Evolutionary conservation across 2,329 filamentous ascomycete genomes (phyloP), one percentile per base, ranked within the genome.

Genomic region (Alternaria solani): DNA sequence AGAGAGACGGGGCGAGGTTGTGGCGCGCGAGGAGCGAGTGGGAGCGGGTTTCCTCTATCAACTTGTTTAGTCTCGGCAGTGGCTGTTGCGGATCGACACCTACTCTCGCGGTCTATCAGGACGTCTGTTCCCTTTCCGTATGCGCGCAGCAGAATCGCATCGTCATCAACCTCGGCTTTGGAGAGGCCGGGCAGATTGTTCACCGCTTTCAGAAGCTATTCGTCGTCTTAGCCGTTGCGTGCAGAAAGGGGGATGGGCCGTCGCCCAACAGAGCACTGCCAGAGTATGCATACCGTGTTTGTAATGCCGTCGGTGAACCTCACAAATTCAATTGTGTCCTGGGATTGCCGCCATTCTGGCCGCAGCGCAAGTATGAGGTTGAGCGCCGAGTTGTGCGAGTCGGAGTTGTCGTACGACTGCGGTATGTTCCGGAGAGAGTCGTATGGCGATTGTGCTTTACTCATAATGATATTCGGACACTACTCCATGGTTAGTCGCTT

Each of bases 241-340:
- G n/a, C 38, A 39, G 28, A 30, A 36, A 51, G 11, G 42, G 11
- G 42, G 2, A 23, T 23, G 38, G 26, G 48, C 41, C 41, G 41
- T 49, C 9, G 41, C 16, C 16, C 43, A 47, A n/a, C 28, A n/a
- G 4, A 32, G 42, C 51, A 14, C 28, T 59, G 49, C 32, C 16
- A 47, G 54, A 28, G 18, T 34, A 55, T 48, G 83, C 85, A 68
- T 81, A 88, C 86, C 66, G 94, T 98, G 81, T 99, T 99, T 68
- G 95, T 99, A 81, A 98, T 99, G 75, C 95, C 95, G 74, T 99
- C 95, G 39, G 93, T 99, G 83, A 98, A 99, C 66, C 91, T 90
- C 68, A 93, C 86, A 75, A 98, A 92, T 73, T 95, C 89, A 71
- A 99, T 86, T 43, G 89, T 87, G 58, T 91, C 91, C 66, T 89